Percentiles rank a stretch among this genome's conserved stretches.
phyloP scores from a whole-genome alignment of 2,329 filamentous ascomycete species.

The Claviceps sp. region DNA sequence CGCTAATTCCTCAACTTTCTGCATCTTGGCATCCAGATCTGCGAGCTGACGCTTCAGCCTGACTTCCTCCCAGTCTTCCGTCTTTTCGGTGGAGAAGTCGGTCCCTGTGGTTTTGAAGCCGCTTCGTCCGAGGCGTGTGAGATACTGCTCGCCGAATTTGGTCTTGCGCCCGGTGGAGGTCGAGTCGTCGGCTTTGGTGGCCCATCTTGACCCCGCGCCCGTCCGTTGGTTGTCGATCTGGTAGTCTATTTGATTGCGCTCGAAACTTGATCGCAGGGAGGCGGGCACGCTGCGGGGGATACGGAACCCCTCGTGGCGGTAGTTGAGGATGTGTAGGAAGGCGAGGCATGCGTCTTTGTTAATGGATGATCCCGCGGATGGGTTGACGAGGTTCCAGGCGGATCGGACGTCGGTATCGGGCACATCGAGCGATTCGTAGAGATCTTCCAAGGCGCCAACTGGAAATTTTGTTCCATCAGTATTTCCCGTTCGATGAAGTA shows the following conservation, averaged over 20 bases:
- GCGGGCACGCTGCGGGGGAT: slow-evolving; percentile 87
- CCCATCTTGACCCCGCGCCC: slow-evolving; percentile 61
- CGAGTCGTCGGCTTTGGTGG: slow-evolving; percentile 61
- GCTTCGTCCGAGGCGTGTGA: slow-evolving; percentile 76
- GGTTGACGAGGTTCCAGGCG: slow-evolving; percentile 96
- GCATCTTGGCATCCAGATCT: slow-evolving; percentile 80
- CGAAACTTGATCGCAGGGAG: slow-evolving; percentile 80
- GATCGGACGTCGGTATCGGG: slow-evolving; percentile 71
- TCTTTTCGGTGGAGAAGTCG: slow-evolving; percentile 74
- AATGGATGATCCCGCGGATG: slow-evolving; percentile 66
- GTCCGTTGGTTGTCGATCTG: slow-evolving; percentile 65
- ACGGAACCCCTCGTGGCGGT: slow-evolving; percentile 86
- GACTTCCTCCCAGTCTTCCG: slow-evolving; percentile 96
- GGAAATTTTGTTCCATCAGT: slow-evolving; percentile 2
- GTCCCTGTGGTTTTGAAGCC: slow-evolving; percentile 75
- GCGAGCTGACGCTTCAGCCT: slow-evolving; percentile 82
- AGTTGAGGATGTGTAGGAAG: slow-evolving; percentile 93
- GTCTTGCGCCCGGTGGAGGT: slow-evolving; percentile 82
- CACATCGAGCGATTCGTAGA: slow-evolving; percentile 71
- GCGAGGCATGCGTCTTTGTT: slow-evolving; percentile 91
- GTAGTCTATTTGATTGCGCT: slow-evolving; percentile 94
- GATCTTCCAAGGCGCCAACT: slow-evolving; percentile 67
- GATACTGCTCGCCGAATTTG: slow-evolving; percentile 94
- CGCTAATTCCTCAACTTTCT: slow-evolving; percentile 63
- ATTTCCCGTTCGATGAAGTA: background rate